phyloP scores from a whole-genome alignment of 257 asterid species.

The Jacaranda mimosifolia region DNA sequence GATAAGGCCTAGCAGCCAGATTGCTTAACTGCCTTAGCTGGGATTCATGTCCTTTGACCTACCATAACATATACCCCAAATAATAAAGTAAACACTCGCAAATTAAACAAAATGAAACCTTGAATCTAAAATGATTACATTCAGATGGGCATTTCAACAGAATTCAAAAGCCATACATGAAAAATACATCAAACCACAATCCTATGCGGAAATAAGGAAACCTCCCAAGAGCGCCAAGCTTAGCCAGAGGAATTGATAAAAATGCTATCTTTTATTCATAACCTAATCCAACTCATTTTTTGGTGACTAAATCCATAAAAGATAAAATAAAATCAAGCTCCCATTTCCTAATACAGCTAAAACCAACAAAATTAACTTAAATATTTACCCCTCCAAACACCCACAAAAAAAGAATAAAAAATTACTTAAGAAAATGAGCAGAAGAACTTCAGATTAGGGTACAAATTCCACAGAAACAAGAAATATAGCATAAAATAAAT shows the following conservation, averaged over 20 bases:
- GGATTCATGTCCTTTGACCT: constrained; percentile 71
- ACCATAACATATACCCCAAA: constrained; percentile 30
- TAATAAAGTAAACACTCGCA: background rate
- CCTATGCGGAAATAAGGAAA: background rate
- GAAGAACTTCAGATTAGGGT: constrained; percentile 43
- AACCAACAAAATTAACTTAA: constrained; percentile 18
- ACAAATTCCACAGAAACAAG: constrained; percentile 2
- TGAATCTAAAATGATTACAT: background rate
- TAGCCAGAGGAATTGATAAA: constrained; percentile 16
- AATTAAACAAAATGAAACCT: constrained; percentile 14
- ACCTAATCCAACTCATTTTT: background rate
- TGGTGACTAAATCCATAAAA: background rate
- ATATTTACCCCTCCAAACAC: constrained; percentile 13
- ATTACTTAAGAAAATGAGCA: constrained; percentile 1
- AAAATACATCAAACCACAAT: constrained; percentile 23
- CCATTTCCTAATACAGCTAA: constrained; percentile 25
- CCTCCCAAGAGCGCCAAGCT: constrained; percentile 8
- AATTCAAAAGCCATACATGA: background rate
- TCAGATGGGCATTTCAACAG: background rate
- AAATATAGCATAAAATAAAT: background rate
- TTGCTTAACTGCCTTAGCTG: constrained; percentile 70
- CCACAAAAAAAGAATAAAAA: background rate
- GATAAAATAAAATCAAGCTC: constrained; percentile 7
- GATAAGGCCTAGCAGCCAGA: constrained; percentile 53
- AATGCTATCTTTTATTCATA: background rate